Conservation (phyloP, 768 basidiomycete species). For the Rhizopogon roseolus region DNA sequence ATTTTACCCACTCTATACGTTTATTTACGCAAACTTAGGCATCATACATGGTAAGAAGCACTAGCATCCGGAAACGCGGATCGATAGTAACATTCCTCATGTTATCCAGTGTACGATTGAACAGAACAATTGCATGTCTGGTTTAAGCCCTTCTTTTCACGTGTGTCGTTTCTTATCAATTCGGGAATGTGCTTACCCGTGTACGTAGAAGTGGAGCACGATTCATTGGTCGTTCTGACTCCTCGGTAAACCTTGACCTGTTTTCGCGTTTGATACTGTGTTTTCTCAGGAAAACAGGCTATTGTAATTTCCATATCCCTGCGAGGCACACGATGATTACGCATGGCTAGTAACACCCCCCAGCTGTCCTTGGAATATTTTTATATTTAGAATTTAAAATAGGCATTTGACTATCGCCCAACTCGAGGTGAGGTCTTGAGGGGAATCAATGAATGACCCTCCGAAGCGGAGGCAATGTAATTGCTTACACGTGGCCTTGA, state of each 20-base stretch:
- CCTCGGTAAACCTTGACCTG: slow-evolving; percentile 4
- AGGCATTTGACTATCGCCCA: not conserved
- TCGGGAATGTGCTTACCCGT: slow-evolving; percentile 3
- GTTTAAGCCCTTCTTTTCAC: not conserved
- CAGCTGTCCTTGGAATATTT: not conserved
- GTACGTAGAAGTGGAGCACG: slow-evolving; percentile 5
- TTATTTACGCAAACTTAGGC: slow-evolving; percentile 21
- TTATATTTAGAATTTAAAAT: not conserved
- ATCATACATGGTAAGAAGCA: slow-evolving; percentile 42
- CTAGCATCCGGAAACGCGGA: not conserved
- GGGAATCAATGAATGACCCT: not conserved
- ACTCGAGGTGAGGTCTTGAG: not conserved
- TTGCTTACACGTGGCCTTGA: too few relatives aligned
- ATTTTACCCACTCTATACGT: not conserved
- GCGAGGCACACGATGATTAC: slow-evolving; percentile 4
- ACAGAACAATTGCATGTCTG: not conserved
- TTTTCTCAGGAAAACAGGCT: not conserved
- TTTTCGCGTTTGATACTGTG: slow-evolving; percentile 1
- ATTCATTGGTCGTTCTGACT: not conserved
- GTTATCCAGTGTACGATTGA: slow-evolving; percentile 37
- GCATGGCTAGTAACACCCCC: slow-evolving; percentile 2
- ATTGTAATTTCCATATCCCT: not conserved
- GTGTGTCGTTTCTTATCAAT: not conserved
- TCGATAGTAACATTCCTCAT: slow-evolving; percentile 9
- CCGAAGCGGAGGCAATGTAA: too few relatives aligned